phyloP scores from a whole-genome alignment of 176 grass and related monocot genomes.

The Bromus sterilis region DNA sequence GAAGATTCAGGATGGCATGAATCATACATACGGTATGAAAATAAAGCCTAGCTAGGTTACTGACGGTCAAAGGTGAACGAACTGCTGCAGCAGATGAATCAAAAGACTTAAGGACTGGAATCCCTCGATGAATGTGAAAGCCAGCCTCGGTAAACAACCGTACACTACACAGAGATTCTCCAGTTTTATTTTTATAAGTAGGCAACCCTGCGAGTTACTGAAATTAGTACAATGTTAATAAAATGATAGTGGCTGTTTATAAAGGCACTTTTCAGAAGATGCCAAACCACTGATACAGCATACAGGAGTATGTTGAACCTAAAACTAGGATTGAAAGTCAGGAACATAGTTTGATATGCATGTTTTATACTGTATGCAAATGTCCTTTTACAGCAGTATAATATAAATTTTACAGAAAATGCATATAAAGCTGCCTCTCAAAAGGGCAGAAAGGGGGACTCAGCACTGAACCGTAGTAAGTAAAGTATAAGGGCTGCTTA shows the following conservation, averaged over 20 bases:
- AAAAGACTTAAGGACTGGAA: not conserved
- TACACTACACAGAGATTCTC: not conserved
- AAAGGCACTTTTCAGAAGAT: slow-evolving; percentile 9
- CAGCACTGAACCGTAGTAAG: not conserved
- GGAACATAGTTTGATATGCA: not conserved
- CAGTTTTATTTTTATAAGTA: not conserved
- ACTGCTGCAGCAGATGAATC: not conserved
- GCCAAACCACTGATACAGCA: not conserved
- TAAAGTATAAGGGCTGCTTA: not conserved
- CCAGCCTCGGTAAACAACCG: not conserved
- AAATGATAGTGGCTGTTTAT: not conserved
- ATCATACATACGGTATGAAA: not conserved
- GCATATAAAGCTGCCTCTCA: not conserved
- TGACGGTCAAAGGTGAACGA: not conserved
- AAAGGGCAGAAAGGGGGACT: slow-evolving; percentile 1
- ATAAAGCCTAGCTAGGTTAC: not conserved
- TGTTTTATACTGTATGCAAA: not conserved
- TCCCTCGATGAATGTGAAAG: not conserved
- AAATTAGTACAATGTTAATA: not conserved
- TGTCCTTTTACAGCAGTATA: not conserved
- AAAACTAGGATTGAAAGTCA: not conserved
- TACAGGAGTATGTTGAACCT: not conserved
- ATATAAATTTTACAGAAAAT: not conserved
- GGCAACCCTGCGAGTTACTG: not conserved
- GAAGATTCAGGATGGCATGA: not conserved